A percentile compares a stretch with the other conserved stretches of the same genome.
phyloP scores from a whole-genome alignment of 345 rosid genomes.

The Trapa incisa region DNA sequence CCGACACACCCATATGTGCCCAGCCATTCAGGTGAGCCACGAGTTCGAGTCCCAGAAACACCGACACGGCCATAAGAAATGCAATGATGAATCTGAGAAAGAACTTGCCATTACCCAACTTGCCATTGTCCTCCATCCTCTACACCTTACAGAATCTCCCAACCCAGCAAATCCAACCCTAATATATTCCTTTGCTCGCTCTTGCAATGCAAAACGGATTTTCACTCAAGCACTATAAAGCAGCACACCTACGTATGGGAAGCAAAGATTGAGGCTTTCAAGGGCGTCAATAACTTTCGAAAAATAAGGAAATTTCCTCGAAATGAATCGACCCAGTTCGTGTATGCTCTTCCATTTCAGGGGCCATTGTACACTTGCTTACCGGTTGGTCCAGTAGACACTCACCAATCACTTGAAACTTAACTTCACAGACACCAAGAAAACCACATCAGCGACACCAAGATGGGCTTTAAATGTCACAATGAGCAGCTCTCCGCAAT shows the following conservation, averaged over 20 bases:
- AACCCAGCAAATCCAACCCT: background rate
- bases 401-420: no score
- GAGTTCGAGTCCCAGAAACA: slow-evolving; percentile 7
- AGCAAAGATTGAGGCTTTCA: background rate
- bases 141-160: background rate
- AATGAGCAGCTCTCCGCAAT: background rate
- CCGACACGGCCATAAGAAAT: slow-evolving; percentile 6
- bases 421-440: no score
- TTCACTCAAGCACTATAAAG: background rate
- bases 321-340: background rate
- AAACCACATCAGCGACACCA: background rate
- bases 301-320: background rate
- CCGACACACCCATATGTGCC: background rate
- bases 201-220: background rate
- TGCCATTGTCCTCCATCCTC: background rate
- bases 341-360: background rate
- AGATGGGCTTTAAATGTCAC: background rate
- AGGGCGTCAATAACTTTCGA: background rate
- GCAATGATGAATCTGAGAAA: slow-evolving; percentile 1
- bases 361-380: no score
- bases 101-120: background rate
- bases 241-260: background rate
- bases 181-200: background rate
- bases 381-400: no score
- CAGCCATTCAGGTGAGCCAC: slow-evolving; percentile 7